These are phyloP conservation scores for Fistulina hepatica DNA, from an alignment of 1,284 basidiomycete species.

Conservation along the genomic window DNA sequence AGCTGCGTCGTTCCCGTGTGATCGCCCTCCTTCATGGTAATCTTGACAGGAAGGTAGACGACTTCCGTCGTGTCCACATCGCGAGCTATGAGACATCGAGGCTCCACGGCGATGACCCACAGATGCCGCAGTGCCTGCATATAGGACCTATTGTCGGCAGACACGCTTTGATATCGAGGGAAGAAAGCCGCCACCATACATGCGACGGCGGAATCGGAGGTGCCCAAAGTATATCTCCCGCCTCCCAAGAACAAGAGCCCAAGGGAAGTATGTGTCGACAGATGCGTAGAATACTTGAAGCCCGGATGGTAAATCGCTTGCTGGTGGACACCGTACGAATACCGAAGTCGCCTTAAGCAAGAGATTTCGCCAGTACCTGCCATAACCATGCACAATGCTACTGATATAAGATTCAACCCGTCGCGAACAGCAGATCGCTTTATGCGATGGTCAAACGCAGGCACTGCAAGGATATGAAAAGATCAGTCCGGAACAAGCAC, in stretches of 20 bases:
- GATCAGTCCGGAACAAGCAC: not conserved
- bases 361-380: slow-evolving; percentile 93
- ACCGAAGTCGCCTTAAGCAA: slow-evolving; percentile 79
- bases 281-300: slow-evolving; percentile 82
- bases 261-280: slow-evolving; percentile 84
- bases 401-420: slow-evolving; percentile 77
- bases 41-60: slow-evolving; percentile 84
- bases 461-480: slow-evolving; percentile 37
- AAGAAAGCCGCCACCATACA: slow-evolving; percentile 86
- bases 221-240: slow-evolving; percentile 87
- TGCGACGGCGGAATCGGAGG: slow-evolving; percentile 85
- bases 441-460: slow-evolving; percentile 76
- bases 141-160: slow-evolving; percentile 84
- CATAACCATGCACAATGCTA: slow-evolving; percentile 87
- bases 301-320: slow-evolving; percentile 67
- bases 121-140: slow-evolving; percentile 91
- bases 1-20: slow-evolving; percentile 50
- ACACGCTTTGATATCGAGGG: slow-evolving; percentile 70
- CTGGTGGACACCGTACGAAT: slow-evolving; percentile 86
- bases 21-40: slow-evolving; percentile 63
- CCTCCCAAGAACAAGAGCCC: slow-evolving; percentile 92
- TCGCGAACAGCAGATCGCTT: slow-evolving; percentile 81
- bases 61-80: slow-evolving; percentile 87
- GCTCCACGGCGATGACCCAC: slow-evolving; percentile 93
- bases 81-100: slow-evolving; percentile 81